Evolutionary conservation across 78 protist genomes (phyloP), one percentile per base, ranked within the genome.

Genomic region (Guillardia theta): DNA sequence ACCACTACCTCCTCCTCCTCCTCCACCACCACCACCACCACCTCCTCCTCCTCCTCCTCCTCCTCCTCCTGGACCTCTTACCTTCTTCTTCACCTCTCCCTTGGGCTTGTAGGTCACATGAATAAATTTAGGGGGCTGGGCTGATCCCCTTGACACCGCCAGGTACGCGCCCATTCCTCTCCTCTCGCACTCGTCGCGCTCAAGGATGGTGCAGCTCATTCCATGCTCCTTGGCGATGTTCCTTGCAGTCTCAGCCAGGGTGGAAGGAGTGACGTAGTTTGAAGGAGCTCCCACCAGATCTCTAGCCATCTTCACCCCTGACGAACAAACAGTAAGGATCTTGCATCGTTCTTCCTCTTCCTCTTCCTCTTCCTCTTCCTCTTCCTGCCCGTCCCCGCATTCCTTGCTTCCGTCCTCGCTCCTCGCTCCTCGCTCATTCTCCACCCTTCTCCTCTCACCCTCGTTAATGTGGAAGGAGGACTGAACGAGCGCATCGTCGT

Each of bases 101-200:
- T 36, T 36, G 48, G 95, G 92, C 18, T 2, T 39, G 93, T 70
- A 77, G 19, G 88, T 87, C 76, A 94, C 48, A 70, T 94, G 95
- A 88, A 94, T 94, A 64, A 94, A 94, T 93, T 94, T 94, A 47
- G 95, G 95, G 53, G 95, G 93, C 95, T 94, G 93, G 30, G 1
- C 30, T 10, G 58, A 10, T 27, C 30, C 64, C 64, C 47, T 43
- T 37, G 95, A 27, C n/a, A 94, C 95, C 62, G 70, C 95, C 53
- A 94, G 95, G 95, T 87, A 94, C 10, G 93, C 30, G 39, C 95
- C 95, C 95, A 94, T 94, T 18, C 93, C 93, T 43, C 3, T 54
- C 70, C 30, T 41, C 58, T 53, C 95, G 93, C 95, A 94, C 33
- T 94, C 93, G 36, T 27, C 93, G 46, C 24, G 18, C 77, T 88